Conservation (phyloP, 441 rosid species). For the Mallotus japonicus region DNA sequence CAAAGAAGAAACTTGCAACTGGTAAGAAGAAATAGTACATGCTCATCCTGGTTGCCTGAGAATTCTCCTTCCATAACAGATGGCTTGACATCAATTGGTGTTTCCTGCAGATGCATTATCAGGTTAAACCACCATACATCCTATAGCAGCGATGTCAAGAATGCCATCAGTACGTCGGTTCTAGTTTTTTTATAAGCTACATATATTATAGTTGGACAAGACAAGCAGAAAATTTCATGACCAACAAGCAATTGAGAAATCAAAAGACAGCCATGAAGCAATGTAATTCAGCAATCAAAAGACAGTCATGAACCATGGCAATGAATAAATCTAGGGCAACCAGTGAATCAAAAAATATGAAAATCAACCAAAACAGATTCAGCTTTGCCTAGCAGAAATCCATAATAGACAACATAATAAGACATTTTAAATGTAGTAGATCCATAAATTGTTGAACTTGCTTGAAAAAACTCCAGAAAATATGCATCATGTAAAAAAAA, state of each 20-base stretch:
- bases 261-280: constrained; percentile 2
- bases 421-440: background rate
- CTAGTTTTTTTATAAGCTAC: background rate
- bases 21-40: constrained; percentile 34
- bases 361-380: constrained; percentile 7
- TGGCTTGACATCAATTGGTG: constrained; percentile 57
- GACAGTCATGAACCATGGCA: background rate
- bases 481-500: constrained; percentile 14
- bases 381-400: background rate
- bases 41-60: constrained; percentile 41
- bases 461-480: constrained; percentile 9
- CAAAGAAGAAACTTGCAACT: constrained; percentile 3
- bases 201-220: background rate
- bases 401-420: background rate
- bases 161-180: background rate
- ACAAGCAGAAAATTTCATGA: constrained; percentile 6
- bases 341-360: background rate
- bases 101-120: constrained; percentile 44
- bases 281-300: constrained; percentile 10
- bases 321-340: background rate
- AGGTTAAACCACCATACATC: constrained; percentile 19
- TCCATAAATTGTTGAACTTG: background rate
- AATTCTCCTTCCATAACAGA: constrained; percentile 44
- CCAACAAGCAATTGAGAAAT: constrained; percentile 7
- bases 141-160: background rate